Evolutionary conservation across 306 rosid species (phyloP), one percentile per base, ranked within the genome.

Genomic region (Glycine tomentella): DNA sequence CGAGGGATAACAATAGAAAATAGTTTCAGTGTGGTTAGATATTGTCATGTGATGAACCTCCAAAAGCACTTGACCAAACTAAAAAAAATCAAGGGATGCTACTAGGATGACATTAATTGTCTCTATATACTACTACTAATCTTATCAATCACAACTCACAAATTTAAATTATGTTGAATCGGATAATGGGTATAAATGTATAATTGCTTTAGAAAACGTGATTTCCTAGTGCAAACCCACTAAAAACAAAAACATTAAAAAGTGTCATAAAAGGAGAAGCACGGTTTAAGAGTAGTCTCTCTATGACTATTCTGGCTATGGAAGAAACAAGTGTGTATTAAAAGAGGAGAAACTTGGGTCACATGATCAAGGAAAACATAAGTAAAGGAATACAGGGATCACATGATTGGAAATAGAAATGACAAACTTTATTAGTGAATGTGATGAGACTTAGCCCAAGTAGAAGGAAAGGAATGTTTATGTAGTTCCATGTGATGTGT

Each of bases 1-100:
- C 17, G 69, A 81, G 84, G 86, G 80, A 89, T 82, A 75, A 75
- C 66, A 70, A 69, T 70, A 69, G 52, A 86, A 80, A 65, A 57
- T 45, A 25, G 73, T 71, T 9, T 46, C 64, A 44, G 46, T 38
- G 58, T 61, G 69, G 73, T 82, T 84, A 76, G 85, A 87, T 85
- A 81, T 74, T 80, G 91, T 71, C 92, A 89, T 84, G 95, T 85
- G 92, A 88, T 69, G 73, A 76, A 31, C 87, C 76, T 75, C 75
- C 77, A 69, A 82, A 72, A 38, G 16, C 77, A 76, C 52, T 71
- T n/a, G 82, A 80, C 85, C 74, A 83, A 77, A 85, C 71, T n/a
- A 70, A 63, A 70, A 25, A 25, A 20, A 45, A 44, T 53, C 40
- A 77, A 64, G 44, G 44, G 31, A 58, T 68, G 64, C 42, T 55